Base-by-base conservation (phyloP, 768 basidiomycete species). In the Jaapia argillacea region DNA sequence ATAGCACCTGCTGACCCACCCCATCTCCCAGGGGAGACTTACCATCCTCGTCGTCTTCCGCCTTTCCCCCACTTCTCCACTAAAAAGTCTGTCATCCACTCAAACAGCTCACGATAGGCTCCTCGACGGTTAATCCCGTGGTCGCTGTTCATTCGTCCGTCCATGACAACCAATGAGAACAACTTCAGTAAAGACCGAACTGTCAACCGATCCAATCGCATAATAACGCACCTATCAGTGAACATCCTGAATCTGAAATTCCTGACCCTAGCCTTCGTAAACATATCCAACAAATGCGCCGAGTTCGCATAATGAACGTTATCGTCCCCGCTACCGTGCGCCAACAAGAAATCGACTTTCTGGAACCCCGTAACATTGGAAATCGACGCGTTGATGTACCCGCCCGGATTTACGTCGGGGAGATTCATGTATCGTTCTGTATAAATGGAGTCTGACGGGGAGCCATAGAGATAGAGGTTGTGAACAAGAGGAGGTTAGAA, bases 381-480 rank as follows among this genome's bases (percentile, higher is more conserved):
- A 43, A 99, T 83, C 0, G 88, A 87, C 14, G 87, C 85, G 39
- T 84, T 89, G 51, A 84, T 63, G 66, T 99, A 99, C n/a, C 96
- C 96, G 1, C 67, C 78, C 0, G 75, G 74, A 59, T 98, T 97
- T 6, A 74, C 63, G 13, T 69, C 58, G 0, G 92, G 92, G 21
- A 86, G 71, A 51, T 80, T 78, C 92, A 98, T 92, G 70, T 97
- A 98, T 14, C 96, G 81, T 53, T 99, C 96, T 2, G 96, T 99
- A 60, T 98, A 98, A 50, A 98, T 84, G 0, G 91, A 85, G 65
- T 98, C 92, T 86, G 51, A 41, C 48, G 16, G 25, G n/a, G 7
- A 39, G 20, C 36, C 14, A 22, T 16, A n/a, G 24, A 16, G 27
- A 51, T 22, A 24, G 16, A 13, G 24, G 40, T 18, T 41, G 38